Conservation (phyloP, 1,284 basidiomycete species). For the Microbotryum violaceum region DNA sequence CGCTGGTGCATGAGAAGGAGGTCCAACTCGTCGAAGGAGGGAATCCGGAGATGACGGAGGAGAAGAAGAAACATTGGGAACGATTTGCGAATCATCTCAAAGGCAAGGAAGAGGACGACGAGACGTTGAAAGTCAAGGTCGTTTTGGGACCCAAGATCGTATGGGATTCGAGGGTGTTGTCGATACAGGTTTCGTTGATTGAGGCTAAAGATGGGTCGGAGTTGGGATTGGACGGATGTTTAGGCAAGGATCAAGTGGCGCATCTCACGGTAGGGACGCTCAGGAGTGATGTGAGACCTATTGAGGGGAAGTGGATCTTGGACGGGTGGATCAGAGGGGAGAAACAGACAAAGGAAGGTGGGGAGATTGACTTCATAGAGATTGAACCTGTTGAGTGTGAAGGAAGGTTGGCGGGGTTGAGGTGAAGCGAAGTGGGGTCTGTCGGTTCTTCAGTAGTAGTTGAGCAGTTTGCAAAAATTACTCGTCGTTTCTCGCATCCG, state of each 20-base stretch:
- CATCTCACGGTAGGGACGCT: slow-evolving; percentile 86
- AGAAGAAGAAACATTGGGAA: slow-evolving; percentile 38
- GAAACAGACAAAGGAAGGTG: slow-evolving; percentile 24
- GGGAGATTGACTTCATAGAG: slow-evolving; percentile 16
- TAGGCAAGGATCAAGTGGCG: slow-evolving; percentile 9
- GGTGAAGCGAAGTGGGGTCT: not conserved
- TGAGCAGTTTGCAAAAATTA: not conserved
- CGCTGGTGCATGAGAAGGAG: slow-evolving; percentile 65
- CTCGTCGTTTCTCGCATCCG: too few species aligned
- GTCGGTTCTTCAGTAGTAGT: not conserved
- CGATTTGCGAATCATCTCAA: slow-evolving; percentile 6
- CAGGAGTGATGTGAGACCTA: slow-evolving; percentile 51
- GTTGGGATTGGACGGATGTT: slow-evolving; percentile 17
- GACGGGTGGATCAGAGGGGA: slow-evolving; percentile 50
- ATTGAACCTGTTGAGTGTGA: slow-evolving; percentile 17
- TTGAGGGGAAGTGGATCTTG: slow-evolving; percentile 64
- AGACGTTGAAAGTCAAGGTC: slow-evolving; percentile 54
- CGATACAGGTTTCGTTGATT: slow-evolving; percentile 44
- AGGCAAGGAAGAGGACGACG: slow-evolving; percentile 5
- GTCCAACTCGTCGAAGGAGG: slow-evolving; percentile 40
- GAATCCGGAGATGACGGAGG: slow-evolving; percentile 26
- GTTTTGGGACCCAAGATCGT: slow-evolving; percentile 51
- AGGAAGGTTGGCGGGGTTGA: slow-evolving; percentile 28
- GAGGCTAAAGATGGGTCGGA: slow-evolving; percentile 2
- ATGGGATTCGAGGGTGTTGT: slow-evolving; percentile 76